A percentile compares a stretch with the other conserved stretches of the same genome.
These are phyloP conservation scores for Saccharomycopsis fodiens DNA, from an alignment of 805 yeast genomes.

Conservation along the genomic window DNA sequence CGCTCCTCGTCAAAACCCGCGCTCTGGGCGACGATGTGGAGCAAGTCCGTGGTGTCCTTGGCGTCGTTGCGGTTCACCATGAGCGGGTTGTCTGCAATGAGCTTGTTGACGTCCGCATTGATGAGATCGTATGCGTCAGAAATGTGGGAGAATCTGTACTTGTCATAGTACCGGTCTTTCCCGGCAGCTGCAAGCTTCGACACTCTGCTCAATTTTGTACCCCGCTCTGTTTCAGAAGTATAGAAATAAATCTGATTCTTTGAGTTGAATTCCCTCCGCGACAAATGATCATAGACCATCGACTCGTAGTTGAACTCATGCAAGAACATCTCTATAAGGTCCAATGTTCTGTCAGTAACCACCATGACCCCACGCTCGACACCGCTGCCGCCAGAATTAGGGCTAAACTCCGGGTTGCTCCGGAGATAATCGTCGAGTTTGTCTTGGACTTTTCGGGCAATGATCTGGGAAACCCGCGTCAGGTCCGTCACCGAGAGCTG, in stretches of 20 bases:
- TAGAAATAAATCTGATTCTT: constrained; percentile 27
- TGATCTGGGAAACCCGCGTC: constrained; percentile 51
- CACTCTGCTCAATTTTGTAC: constrained; percentile 33
- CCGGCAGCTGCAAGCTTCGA: constrained; percentile 55
- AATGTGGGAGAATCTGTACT: constrained; percentile 66
- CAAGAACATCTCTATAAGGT: constrained; percentile 71
- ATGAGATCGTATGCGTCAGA: constrained; percentile 63
- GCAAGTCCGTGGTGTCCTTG: constrained; percentile 59
- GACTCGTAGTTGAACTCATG: constrained; percentile 93
- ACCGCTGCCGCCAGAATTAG: constrained; percentile 57
- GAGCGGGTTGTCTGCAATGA: constrained; percentile 66
- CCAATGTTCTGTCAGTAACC: constrained; percentile 78
- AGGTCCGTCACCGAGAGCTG: constrained; percentile 47
- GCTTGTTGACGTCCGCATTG: constrained; percentile 49
- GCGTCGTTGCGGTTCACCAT: constrained; percentile 62
- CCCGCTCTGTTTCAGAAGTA: constrained; percentile 46
- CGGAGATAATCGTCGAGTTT: constrained; percentile 73
- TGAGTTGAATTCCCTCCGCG: constrained; percentile 39
- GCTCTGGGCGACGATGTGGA: constrained; percentile 61
- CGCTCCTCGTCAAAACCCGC: constrained; percentile 63
- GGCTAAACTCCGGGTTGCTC: constrained; percentile 56
- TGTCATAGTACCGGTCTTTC: constrained; percentile 51
- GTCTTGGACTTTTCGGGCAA: constrained; percentile 66
- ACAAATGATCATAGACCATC: constrained; percentile 66
- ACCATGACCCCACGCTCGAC: constrained; percentile 59